Evolutionary conservation across 768 basidiomycete genomes (phyloP).

Genomic region (Termitomyces sp.): DNA sequence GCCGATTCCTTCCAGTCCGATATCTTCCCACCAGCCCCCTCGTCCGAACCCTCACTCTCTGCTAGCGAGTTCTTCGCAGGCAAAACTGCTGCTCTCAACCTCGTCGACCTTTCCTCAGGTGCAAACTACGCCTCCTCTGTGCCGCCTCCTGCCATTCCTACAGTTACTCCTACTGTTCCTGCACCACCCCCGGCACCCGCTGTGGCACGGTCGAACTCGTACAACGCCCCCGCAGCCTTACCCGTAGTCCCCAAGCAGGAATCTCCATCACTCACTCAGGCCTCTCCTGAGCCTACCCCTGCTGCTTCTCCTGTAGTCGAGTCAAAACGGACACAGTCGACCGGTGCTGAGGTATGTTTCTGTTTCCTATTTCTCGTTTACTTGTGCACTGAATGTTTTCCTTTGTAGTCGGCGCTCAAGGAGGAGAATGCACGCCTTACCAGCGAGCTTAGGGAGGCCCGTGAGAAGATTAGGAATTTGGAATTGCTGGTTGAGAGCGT

Average conservation of each 20-base stretch:
- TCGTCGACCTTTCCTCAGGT: conserved; percentile 78
- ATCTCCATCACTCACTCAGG: conserved; percentile 11
- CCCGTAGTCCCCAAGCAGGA: conserved; percentile 16
- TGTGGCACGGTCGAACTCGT: conserved; percentile 18
- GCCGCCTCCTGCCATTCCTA: conserved; percentile 31
- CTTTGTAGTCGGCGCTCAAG: conserved; percentile 23
- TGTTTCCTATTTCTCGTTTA: neutral
- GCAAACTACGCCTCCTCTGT: conserved; percentile 25
- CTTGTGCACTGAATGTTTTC: neutral
- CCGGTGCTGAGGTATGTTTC: conserved; percentile 24
- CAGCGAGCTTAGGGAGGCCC: conserved; percentile 71
- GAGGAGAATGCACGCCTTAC: conserved; percentile 62
- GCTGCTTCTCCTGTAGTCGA: conserved; percentile 7
- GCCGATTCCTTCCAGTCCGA: conserved; percentile 96
- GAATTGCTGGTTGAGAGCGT: conserved; percentile 80
- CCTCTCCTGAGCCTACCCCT: conserved; percentile 15
- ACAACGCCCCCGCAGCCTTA: conserved; percentile 24
- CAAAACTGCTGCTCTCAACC: conserved; percentile 72
- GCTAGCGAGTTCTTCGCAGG: conserved; percentile 88
- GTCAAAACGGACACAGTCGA: conserved; percentile 17
- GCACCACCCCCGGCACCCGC: conserved; percentile 7
- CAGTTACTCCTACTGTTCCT: conserved; percentile 26
- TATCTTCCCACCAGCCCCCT: conserved; percentile 91
- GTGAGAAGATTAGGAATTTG: conserved; percentile 77
- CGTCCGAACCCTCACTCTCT: conserved; percentile 71